phyloP scores from a whole-genome alignment of 345 rosid species.

The Aegle marmelos region DNA sequence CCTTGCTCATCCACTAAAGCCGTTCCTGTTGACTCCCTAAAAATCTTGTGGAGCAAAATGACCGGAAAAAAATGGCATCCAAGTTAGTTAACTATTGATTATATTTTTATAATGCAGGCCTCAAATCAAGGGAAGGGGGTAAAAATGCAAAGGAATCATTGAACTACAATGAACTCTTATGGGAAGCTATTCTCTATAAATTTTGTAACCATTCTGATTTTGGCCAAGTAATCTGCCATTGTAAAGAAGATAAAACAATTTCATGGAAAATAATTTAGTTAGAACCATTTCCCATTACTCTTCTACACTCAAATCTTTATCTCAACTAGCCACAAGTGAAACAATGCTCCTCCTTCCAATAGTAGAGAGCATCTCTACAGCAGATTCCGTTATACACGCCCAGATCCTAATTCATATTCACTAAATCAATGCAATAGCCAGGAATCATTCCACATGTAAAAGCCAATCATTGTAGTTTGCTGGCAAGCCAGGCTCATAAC shows the following conservation, averaged over 20 bases:
- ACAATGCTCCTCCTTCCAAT: background rate
- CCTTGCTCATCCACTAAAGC: conserved; percentile 52
- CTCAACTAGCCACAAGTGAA: background rate
- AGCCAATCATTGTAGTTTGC: background rate
- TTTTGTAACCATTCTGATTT: too few species aligned
- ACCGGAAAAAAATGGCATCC: background rate
- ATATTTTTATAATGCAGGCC: background rate
- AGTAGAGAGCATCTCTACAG: background rate
- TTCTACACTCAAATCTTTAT: background rate
- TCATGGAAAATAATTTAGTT: background rate
- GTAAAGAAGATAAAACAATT: too few species aligned
- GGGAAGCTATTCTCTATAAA: too few species aligned
- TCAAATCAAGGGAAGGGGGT: background rate
- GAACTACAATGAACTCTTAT: too few species aligned
- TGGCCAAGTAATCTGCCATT: too few species aligned
- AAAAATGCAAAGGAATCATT: background rate
- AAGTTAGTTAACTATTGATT: conserved; percentile 1
- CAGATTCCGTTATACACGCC: background rate
- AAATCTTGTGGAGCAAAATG: conserved; percentile 29
- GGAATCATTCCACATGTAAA: background rate
- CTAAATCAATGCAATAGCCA: background rate
- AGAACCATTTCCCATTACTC: background rate
- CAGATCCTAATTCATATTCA: background rate
- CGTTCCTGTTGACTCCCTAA: conserved; percentile 81
- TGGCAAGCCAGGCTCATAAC: too few species aligned